Base-by-base conservation (phyloP, 768 basidiomycete species). In the Hemileccinum impolitum region DNA sequence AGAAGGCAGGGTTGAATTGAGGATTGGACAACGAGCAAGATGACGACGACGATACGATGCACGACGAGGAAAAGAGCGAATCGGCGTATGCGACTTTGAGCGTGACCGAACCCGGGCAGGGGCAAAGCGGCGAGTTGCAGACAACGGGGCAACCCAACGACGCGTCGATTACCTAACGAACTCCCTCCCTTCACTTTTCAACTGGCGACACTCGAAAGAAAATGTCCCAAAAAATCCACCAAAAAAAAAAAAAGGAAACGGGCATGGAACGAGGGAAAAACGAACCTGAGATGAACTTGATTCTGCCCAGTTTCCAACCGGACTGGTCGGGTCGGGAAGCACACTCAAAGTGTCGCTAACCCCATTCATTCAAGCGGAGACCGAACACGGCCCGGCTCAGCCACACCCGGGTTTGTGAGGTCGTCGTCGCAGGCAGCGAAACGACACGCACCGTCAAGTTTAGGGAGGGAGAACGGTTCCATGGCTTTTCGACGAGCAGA, bases 161-260 rank as follows among this genome's bases (percentile, higher is more conserved):
- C 63, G 63, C 63, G 64, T 66, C 62, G 63, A 59, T 65, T 66
- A 65, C 59, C 57, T 65, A 65, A 65, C 52, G 38, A n/a, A n/a
- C n/a, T n/a, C n/a, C n/a, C 43, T 32, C 15, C 25, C 37, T 18
- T n/a, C 30, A 7, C 21, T 54, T 64, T 63, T 63, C 60, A 65
- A 62, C 48, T 39, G 45, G 60, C 62, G 62, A 65, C 60, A 8
- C 17, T 15, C 21, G 12, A 23, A 48, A 53, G 53, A 50, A 39
- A 9, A 1, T n/a, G n/a, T 4, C 13, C 34, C 13, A 15, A 31
- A 17, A 4, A n/a, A n/a, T n/a, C n/a, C n/a, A n/a, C n/a, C n/a
- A n/a, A 50, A 57, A 60, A 54, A 19, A 23, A 51, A 40, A 52
- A 49, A 39, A 41, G 17, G 3, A 14, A 45, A 19, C 37, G 35